Evolutionary conservation across 2,329 filamentous ascomycete species (phyloP).

Genomic region (Alternaria gansuensis): DNA sequence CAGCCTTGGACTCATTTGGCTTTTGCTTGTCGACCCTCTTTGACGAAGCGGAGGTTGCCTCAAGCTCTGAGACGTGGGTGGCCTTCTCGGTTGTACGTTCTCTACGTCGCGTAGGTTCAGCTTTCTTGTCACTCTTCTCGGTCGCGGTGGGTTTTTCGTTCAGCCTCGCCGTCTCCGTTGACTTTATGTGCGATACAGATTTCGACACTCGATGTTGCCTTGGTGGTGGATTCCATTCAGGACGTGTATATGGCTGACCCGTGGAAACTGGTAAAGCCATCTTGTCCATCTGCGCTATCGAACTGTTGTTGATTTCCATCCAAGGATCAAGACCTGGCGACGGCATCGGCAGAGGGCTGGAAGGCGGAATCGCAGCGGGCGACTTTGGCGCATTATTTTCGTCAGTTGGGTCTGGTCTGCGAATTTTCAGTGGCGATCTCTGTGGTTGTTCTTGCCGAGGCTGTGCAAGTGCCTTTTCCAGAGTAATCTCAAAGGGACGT

Average conservation of each 20-base stretch:
- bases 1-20: neutral
- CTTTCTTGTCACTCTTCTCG: slow-evolving; percentile 15
- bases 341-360: slow-evolving; percentile 46
- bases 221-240: slow-evolving; percentile 34
- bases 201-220: slow-evolving; percentile 33
- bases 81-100: slow-evolving; percentile 7
- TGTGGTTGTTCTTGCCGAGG: slow-evolving; percentile 21
- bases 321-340: slow-evolving; percentile 45
- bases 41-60: slow-evolving; percentile 11
- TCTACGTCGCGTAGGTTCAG: slow-evolving; percentile 1
- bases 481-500: slow-evolving; percentile 15
- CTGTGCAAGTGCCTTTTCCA: slow-evolving; percentile 25
- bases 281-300: slow-evolving; percentile 42
- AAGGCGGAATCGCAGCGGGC: slow-evolving; percentile 27
- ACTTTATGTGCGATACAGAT: slow-evolving; percentile 23
- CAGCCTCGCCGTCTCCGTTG: slow-evolving; percentile 14
- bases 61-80: slow-evolving; percentile 11
- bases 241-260: slow-evolving; percentile 39
- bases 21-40: slow-evolving; percentile 9
- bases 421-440: slow-evolving; percentile 34
- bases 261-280: slow-evolving; percentile 46
- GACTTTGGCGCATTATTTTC: slow-evolving; percentile 37
- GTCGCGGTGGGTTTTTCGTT: slow-evolving; percentile 9
- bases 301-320: slow-evolving; percentile 44
- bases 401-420: slow-evolving; percentile 30